phyloP scores from a whole-genome alignment of 192 early-diverging fungal genomes.

The Umbelopsis ramanniana region DNA sequence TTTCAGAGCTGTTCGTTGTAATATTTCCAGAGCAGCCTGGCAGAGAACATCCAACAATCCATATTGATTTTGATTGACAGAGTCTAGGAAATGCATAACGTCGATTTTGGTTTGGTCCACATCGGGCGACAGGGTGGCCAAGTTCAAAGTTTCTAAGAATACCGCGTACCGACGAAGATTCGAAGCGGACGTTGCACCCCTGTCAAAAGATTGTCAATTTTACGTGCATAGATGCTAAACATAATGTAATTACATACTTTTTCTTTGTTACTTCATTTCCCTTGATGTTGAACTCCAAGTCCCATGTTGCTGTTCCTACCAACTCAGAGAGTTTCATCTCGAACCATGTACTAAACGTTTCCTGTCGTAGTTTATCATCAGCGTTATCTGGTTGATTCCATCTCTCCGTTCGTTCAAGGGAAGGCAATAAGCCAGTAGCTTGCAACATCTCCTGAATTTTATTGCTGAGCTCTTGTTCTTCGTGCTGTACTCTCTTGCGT shows the following conservation, averaged over 20 bases:
- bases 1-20: background rate
- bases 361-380: background rate
- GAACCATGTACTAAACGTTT: constrained; percentile 26
- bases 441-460: constrained; percentile 26
- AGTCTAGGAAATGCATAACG: constrained; percentile 22
- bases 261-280: background rate
- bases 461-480: constrained; percentile 30
- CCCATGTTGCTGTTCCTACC: constrained; percentile 24
- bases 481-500: constrained; percentile 29
- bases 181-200: background rate
- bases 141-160: background rate
- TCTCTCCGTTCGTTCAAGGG: background rate
- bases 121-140: background rate
- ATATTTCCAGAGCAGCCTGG: background rate
- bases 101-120: background rate
- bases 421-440: background rate
- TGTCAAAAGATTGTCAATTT: background rate
- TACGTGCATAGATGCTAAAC: no score
- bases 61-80: constrained; percentile 29
- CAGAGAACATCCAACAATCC: constrained; percentile 35
- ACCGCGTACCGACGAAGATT: background rate
- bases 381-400: background rate
- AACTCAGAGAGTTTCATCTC: constrained; percentile 38
- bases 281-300: constrained; percentile 12
- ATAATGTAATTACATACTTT: background rate